Conservation (phyloP, 2,329 filamentous ascomycete genomes). For the Tolypocladium tropicale region DNA sequence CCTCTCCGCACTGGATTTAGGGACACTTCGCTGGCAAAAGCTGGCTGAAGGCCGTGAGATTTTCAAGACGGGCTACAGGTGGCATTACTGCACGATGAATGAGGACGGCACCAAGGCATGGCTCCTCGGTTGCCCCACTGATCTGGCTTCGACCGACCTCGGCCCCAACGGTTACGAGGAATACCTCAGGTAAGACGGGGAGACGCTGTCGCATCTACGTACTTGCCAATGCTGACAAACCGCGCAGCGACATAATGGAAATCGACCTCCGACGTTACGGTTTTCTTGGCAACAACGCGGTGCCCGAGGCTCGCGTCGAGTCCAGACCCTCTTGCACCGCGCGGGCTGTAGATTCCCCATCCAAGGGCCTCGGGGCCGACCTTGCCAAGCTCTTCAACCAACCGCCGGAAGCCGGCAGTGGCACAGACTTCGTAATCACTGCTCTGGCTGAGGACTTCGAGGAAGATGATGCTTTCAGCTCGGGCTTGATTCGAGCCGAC, state of each 20-base stretch:
- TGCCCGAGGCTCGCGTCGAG: slow-evolving; percentile 42
- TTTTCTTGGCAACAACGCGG: slow-evolving; percentile 69
- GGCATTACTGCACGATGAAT: slow-evolving; percentile 97
- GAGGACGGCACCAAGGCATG: slow-evolving; percentile 93
- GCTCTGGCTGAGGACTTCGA: slow-evolving; percentile 72
- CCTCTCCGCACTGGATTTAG: slow-evolving; percentile 78
- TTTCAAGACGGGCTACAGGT: slow-evolving; percentile 83
- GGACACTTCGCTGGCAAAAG: slow-evolving; percentile 85
- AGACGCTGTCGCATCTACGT: not conserved
- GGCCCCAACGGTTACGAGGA: slow-evolving; percentile 70
- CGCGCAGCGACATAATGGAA: slow-evolving; percentile 68
- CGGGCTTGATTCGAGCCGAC: slow-evolving; percentile 35
- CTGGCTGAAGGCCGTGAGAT: slow-evolving; percentile 90
- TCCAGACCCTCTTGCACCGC: slow-evolving; percentile 36
- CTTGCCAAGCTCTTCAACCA: slow-evolving; percentile 81
- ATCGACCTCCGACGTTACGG: slow-evolving; percentile 90
- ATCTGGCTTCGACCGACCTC: slow-evolving; percentile 53
- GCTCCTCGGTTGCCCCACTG: slow-evolving; percentile 85
- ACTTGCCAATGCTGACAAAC: not conserved
- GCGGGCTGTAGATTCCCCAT: slow-evolving; percentile 41
- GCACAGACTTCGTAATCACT: slow-evolving; percentile 84
- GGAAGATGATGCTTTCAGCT: slow-evolving; percentile 51
- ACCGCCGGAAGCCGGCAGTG: slow-evolving; percentile 72
- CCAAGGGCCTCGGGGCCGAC: slow-evolving; percentile 69
- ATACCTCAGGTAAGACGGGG: slow-evolving; percentile 52